These are phyloP conservation scores for Pachysolen tannophilus DNA, from an alignment of 805 yeast genomes.

Conservation along the genomic window DNA sequence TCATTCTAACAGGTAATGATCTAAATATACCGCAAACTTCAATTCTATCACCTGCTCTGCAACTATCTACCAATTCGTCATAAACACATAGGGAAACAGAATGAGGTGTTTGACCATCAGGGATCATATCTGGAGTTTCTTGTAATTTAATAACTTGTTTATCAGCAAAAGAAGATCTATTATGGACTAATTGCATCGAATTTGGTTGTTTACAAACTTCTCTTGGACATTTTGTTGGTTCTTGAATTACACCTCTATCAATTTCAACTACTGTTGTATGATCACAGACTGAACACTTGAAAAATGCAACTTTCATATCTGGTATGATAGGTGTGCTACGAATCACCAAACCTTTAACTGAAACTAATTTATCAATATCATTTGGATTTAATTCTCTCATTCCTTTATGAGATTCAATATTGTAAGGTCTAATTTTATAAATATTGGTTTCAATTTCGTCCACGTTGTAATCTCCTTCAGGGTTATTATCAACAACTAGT, in stretches of 20 bases:
- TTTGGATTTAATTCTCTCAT: conserved; percentile 91
- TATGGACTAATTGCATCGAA: conserved; percentile 87
- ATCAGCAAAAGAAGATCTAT: conserved; percentile 88
- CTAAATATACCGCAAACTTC: conserved; percentile 95
- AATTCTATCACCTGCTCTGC: conserved; percentile 94
- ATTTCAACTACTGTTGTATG: conserved; percentile 89
- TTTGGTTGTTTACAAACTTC: conserved; percentile 72
- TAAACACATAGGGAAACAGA: conserved; percentile 89
- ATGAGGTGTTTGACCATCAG: conserved; percentile 98
- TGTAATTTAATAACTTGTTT: conserved; percentile 91
- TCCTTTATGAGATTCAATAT: conserved; percentile 64
- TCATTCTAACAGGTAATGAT: conserved; percentile 84
- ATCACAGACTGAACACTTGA: conserved; percentile 90
- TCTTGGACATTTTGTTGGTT: conserved; percentile 91
- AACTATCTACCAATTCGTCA: conserved; percentile 90
- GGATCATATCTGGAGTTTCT: conserved; percentile 93
- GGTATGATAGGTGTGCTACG: conserved; percentile 90
- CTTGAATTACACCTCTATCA: conserved; percentile 90
- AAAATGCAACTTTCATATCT: conserved; percentile 96
- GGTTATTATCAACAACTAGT: conserved; percentile 26
- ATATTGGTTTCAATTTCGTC: conserved; percentile 71
- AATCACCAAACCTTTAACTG: conserved; percentile 83
- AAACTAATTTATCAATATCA: conserved; percentile 88
- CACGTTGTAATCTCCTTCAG: conserved; percentile 37
- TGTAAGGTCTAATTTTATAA: conserved; percentile 86